Evolutionary conservation across 352 stramenopile genomes (phyloP).

Genomic region (Globisporangium lucens): DNA sequence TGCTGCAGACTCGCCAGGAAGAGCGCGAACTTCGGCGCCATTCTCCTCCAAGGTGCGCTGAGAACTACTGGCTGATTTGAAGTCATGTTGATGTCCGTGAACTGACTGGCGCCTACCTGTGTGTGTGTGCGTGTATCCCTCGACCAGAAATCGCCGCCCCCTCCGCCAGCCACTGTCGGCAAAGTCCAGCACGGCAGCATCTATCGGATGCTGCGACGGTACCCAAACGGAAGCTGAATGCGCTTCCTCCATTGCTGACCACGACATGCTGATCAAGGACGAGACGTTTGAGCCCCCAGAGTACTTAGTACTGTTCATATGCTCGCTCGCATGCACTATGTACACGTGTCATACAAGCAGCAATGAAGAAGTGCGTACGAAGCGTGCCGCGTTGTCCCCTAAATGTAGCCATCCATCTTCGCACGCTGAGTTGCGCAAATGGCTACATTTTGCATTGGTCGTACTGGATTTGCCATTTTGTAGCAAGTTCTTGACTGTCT

Average conservation of each 20-base stretch:
- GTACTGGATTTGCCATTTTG: background rate
- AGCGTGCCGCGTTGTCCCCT: background rate
- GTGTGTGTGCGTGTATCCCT: background rate
- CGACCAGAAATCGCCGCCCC: constrained; percentile 19
- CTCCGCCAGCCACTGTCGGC: constrained; percentile 25
- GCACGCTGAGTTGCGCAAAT: background rate
- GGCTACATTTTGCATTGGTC: background rate
- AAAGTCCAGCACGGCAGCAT: constrained; percentile 68
- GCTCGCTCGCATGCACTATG: background rate
- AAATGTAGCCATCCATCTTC: background rate
- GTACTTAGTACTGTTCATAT: background rate
- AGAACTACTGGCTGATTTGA: too few relatives aligned
- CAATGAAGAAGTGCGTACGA: background rate
- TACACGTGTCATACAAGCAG: background rate
- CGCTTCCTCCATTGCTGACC: background rate
- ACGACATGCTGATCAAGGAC: background rate
- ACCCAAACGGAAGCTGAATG: background rate
- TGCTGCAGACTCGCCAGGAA: background rate
- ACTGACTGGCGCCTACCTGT: background rate
- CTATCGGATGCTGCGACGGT: constrained; percentile 55
- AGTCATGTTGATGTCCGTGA: too few relatives aligned
- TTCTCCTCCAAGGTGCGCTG: background rate
- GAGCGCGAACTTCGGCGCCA: background rate
- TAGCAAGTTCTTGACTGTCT: background rate
- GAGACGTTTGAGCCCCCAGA: too few relatives aligned